Percentiles rank a stretch among this genome's conserved stretches.
phyloP scores from a whole-genome alignment of 331 rosid species.

The Cucumis variabilis region DNA sequence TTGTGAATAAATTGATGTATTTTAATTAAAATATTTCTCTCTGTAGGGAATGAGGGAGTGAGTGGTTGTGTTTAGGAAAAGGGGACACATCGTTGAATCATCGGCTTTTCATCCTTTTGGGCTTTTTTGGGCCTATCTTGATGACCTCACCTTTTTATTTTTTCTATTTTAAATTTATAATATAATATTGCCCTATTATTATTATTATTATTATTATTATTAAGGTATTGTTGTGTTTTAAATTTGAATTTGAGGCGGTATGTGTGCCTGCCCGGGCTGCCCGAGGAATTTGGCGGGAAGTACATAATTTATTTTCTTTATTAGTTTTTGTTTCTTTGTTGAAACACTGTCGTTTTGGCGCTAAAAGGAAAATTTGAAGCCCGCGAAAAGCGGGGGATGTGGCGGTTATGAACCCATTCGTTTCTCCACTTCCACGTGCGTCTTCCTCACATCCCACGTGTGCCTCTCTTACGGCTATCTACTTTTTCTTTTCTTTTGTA shows the following conservation, averaged over 20 bases:
- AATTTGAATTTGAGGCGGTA: constrained; percentile 8
- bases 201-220: background rate
- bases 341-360: constrained; percentile 14
- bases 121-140: constrained; percentile 21
- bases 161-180: background rate
- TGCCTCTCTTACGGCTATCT: background rate
- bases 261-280: constrained; percentile 26
- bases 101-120: constrained; percentile 20
- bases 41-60: background rate
- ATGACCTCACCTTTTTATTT: background rate
- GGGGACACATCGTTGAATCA: background rate
- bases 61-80: background rate
- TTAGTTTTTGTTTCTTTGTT: background rate
- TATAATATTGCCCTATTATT: background rate
- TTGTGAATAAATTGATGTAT: too few relatives aligned
- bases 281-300: constrained; percentile 28
- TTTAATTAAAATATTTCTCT: background rate
- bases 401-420: background rate
- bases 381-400: constrained; percentile 37
- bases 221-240: too few relatives aligned
- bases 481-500: background rate
- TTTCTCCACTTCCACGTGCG: background rate
- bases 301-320: background rate
- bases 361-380: constrained; percentile 16
- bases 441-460: constrained; percentile 9